These are phyloP conservation scores for Rhizophagus sp. DNA, from an alignment of 192 early-diverging fungal genomes.

Conservation along the genomic window DNA sequence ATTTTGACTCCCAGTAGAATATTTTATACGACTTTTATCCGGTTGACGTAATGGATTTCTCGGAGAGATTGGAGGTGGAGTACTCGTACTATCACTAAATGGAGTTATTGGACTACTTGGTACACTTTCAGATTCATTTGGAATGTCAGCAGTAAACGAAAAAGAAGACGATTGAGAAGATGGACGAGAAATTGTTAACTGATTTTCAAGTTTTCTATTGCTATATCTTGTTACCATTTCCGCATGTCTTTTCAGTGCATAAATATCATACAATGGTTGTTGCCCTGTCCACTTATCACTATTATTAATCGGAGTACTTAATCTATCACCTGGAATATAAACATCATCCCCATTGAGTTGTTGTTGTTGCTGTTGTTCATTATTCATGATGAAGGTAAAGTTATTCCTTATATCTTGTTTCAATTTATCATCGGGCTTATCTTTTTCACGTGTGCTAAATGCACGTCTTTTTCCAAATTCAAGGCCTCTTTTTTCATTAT, in stretches of 20 bases:
- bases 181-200: background rate
- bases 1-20: constrained; percentile 5
- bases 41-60: constrained; percentile 19
- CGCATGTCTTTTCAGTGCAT: constrained; percentile 26
- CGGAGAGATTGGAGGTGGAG: constrained; percentile 17
- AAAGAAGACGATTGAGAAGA: constrained; percentile 18
- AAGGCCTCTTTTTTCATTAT: background rate
- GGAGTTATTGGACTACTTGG: constrained; percentile 13
- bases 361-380: background rate
- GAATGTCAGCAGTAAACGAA: background rate
- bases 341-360: background rate
- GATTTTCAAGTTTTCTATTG: background rate
- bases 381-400: background rate
- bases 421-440: constrained; percentile 2
- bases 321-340: background rate
- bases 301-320: background rate
- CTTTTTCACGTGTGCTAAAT: background rate
- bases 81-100: constrained; percentile 6
- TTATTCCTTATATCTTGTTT: constrained; percentile 3
- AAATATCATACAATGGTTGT: constrained; percentile 25
- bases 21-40: constrained; percentile 1
- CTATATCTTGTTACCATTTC: constrained; percentile 28
- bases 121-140: background rate
- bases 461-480: background rate
- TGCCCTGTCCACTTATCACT: background rate